Conservation (phyloP, 306 rosid genomes). For the Cicer bijugum region DNA sequence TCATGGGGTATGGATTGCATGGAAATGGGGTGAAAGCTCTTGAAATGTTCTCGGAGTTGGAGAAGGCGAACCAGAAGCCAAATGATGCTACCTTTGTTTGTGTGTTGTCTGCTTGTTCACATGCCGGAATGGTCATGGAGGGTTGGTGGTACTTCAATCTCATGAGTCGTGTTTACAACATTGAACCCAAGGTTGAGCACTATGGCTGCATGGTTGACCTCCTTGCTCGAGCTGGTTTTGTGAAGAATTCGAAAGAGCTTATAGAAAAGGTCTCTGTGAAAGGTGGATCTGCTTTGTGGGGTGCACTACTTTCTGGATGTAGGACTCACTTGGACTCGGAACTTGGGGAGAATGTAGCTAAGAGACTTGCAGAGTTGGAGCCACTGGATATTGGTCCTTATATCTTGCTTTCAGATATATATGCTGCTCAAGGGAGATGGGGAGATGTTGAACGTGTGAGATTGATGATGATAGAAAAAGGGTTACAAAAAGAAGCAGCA, state of each 20-base stretch:
- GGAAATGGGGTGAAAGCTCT: slow-evolving; percentile 60
- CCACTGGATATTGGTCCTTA: slow-evolving; percentile 68
- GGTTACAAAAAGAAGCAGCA: slow-evolving; percentile 58
- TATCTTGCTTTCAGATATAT: slow-evolving; percentile 62
- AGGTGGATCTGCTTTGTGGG: slow-evolving; percentile 68
- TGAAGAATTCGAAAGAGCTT: slow-evolving; percentile 59
- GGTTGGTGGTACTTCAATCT: slow-evolving; percentile 73
- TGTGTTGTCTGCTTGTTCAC: slow-evolving; percentile 67
- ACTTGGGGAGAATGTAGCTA: slow-evolving; percentile 64
- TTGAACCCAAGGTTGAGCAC: slow-evolving; percentile 73
- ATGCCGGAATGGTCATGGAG: slow-evolving; percentile 70
- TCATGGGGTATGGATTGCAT: slow-evolving; percentile 69
- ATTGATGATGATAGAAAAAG: slow-evolving; percentile 56
- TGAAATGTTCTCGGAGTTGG: slow-evolving; percentile 62
- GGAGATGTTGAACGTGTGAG: slow-evolving; percentile 68
- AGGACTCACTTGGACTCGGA: slow-evolving; percentile 56
- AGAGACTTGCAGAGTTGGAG: slow-evolving; percentile 64
- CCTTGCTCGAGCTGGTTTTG: slow-evolving; percentile 70
- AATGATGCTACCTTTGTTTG: slow-evolving; percentile 66
- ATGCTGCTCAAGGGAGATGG: slow-evolving; percentile 71
- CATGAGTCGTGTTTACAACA: slow-evolving; percentile 63
- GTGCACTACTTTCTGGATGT: slow-evolving; percentile 75
- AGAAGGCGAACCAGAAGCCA: slow-evolving; percentile 53
- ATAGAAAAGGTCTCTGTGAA: slow-evolving; percentile 53
- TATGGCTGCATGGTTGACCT: slow-evolving; percentile 79